A percentile compares a stretch with the other conserved stretches of the same genome.
Conservation (phyloP, 1,139 yeast species). For the Komagataea norvegica region DNA sequence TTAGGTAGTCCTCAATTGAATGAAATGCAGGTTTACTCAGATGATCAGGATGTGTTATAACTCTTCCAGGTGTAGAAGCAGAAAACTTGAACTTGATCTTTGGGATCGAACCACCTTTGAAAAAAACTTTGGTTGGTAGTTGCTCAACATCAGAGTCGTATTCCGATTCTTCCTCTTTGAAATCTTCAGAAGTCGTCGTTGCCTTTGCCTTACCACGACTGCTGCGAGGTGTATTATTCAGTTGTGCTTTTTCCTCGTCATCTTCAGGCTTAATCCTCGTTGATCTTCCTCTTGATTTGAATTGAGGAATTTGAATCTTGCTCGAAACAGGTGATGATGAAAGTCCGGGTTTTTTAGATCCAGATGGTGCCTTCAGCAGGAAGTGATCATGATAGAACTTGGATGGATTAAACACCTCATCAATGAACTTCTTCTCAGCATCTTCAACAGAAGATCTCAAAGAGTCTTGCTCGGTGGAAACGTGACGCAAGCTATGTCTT, state of each 20-base stretch:
- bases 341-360: background rate
- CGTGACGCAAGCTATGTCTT: conserved; percentile 22
- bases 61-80: conserved; percentile 51
- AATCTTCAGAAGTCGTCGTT: background rate
- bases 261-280: background rate
- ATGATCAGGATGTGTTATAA: conserved; percentile 78
- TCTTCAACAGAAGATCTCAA: conserved; percentile 23
- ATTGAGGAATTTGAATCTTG: conserved; percentile 1
- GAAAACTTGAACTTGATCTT: conserved; percentile 42
- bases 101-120: conserved; percentile 25
- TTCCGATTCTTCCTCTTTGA: conserved; percentile 1
- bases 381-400: conserved; percentile 20
- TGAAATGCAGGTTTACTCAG: conserved; percentile 37
- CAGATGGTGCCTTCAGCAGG: conserved; percentile 5
- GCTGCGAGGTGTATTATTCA: too few species aligned
- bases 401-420: conserved; percentile 19
- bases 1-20: conserved; percentile 39
- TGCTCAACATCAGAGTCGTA: too few species aligned
- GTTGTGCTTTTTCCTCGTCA: background rate
- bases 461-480: conserved; percentile 25
- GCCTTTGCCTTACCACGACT: too few species aligned
- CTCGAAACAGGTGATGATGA: conserved; percentile 6
- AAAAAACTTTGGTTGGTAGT: conserved; percentile 1
- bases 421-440: conserved; percentile 13
- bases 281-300: conserved; percentile 1